These are phyloP conservation scores for Phytophthora pinifolia DNA, from an alignment of 352 stramenopile species.

Conservation along the genomic window DNA sequence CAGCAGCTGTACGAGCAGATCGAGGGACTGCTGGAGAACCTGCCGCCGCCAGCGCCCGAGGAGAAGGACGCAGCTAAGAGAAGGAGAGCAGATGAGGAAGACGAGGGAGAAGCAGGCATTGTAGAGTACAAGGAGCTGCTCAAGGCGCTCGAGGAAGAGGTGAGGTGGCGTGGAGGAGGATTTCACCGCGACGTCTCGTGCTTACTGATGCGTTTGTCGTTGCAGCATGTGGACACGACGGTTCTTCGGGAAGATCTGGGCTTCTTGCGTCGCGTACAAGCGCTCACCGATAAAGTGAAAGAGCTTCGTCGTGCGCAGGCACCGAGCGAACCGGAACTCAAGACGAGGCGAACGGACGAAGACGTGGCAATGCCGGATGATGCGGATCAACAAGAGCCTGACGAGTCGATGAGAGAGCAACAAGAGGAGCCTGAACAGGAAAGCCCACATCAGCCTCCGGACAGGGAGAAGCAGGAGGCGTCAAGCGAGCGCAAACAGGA, in stretches of 20 bases:
- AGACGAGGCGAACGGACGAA: constrained; percentile 27
- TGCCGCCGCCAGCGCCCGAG: constrained; percentile 23
- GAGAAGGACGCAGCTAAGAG: not conserved
- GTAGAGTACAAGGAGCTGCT: constrained; percentile 56
- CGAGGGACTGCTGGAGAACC: constrained; percentile 55
- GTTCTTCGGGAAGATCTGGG: constrained; percentile 50
- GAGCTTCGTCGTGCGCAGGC: constrained; percentile 28
- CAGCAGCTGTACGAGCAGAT: constrained; percentile 75
- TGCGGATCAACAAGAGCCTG: constrained; percentile 5
- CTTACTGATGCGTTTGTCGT: constrained; percentile 13
- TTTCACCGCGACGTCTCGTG: not conserved
- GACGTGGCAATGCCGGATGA: constrained; percentile 12
- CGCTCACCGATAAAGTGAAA: constrained; percentile 48
- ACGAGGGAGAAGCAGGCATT: constrained; percentile 20
- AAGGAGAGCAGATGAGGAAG: constrained; percentile 9
- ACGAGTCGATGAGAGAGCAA: constrained; percentile 3
- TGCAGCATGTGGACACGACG: constrained; percentile 51
- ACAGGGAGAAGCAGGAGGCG: constrained; percentile 1
- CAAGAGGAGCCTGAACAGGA: constrained; percentile 8
- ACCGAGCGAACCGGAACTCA: constrained; percentile 27
- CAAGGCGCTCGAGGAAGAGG: constrained; percentile 51
- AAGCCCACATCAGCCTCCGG: constrained; percentile 1
- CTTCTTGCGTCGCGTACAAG: constrained; percentile 62
- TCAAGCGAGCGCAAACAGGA: constrained; percentile 10
- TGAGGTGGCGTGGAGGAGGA: not conserved